Base-by-base conservation (phyloP, 106 monocot species). In the Platanthera zijinensis region DNA sequence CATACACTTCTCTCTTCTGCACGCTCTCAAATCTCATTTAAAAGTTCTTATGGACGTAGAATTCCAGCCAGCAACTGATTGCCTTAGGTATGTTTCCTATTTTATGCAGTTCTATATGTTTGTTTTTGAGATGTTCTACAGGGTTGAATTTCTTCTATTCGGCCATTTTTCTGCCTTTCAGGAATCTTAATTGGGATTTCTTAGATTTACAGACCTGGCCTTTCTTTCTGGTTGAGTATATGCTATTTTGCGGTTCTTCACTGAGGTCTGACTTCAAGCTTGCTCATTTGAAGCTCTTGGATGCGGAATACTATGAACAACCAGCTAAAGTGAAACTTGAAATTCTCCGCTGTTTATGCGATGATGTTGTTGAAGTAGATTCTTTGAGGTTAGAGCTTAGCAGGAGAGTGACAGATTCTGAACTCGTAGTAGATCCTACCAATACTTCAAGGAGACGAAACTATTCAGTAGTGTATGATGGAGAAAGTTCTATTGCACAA, bases 131-230 rank as follows among this genome's bases (percentile, higher is more conserved):
- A 66, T 3, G 32, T 66, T 66, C 66, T 32, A 11, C 28, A 66
- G 10, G 12, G 25, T 30, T 32, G 66, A 32, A 66, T 30, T 30
- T 66, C 66, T 66, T 66, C 66, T 66, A 8, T 66, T 66, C 4
- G 32, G 1, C 32, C 3, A 32, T 22, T 18, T 84, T 52, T 63
- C n/a, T 61, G 13, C 50, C 84, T 73, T 77, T 50, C 77, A 97
- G 97, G 89, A 80, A 77, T 85, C 88, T 99, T 57, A 87, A 99
- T 50, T 99, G 99, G 99, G 92, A 86, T 54, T 75, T 88, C 14
- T 75, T 99, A 47, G 99, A 99, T 81, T 77, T 85, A 19, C 71
- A 84, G 64, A 94, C 89, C 18, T 99, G 99, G 99, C 99, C 99
- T 19, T 77, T 99, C 49, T 99, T 88, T 87, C 81, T 94, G 50